These are phyloP conservation scores for Mimosa bimucronata DNA, from an alignment of 306 rosid genomes.

Conservation along the genomic window DNA sequence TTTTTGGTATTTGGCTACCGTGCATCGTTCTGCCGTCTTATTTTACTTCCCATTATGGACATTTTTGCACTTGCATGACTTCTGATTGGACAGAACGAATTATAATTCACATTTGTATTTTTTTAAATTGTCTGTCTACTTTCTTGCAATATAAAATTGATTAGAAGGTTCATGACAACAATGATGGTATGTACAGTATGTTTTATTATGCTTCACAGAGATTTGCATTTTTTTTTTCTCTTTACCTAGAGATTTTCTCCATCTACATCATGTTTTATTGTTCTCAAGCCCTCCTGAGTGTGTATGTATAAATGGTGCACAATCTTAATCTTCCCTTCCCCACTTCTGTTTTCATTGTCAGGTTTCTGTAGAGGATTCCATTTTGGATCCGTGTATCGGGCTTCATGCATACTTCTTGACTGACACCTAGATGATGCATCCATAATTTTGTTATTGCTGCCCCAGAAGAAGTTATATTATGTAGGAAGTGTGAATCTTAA, in stretches of 20 bases:
- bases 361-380: slow-evolving; percentile 1
- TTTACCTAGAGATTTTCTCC: not conserved
- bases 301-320: not conserved
- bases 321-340: not conserved
- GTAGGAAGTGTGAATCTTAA: slow-evolving; percentile 20
- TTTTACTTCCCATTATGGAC: not conserved
- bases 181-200: not conserved
- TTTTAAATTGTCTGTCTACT: not conserved
- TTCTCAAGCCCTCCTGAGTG: not conserved
- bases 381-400: slow-evolving; percentile 6
- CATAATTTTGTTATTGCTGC: not conserved
- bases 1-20: not conserved
- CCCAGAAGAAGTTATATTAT: slow-evolving; percentile 10
- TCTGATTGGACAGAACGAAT: not conserved
- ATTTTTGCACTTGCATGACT: not conserved
- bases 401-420: slow-evolving; percentile 8
- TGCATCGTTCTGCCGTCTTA: not conserved
- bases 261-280: not conserved
- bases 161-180: not conserved
- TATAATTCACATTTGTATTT: not conserved
- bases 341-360: not conserved
- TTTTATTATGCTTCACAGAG: not conserved
- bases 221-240: not conserved
- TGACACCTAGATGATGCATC: slow-evolving; percentile 18
- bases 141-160: not conserved